Base-by-base conservation (phyloP, 23 red algal species). In the Chondrus crispus region DNA sequence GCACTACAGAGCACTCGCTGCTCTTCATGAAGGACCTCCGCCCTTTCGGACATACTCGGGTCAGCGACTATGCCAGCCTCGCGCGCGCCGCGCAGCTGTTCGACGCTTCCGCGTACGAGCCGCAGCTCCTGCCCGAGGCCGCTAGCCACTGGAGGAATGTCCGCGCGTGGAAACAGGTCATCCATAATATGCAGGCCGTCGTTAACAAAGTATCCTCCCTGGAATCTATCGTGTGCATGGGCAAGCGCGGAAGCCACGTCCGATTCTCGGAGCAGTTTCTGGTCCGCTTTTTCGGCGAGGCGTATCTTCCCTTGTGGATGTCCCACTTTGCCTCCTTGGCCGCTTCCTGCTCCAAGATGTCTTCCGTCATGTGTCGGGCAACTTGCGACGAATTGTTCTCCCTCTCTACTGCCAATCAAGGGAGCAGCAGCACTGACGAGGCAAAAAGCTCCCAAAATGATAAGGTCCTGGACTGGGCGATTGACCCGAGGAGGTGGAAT, bases 301-400 rank as follows among this genome's bases (percentile, higher is more conserved):
- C 77, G 9, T 82, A 70, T 45, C 64, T 83, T 18, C 77, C 76
- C 5, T 37, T 84, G n/a, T 92, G 89, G 89, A 48, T 83, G 12
- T 28, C 46, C 45, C 79, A 84, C 52, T 92, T 69, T 69, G 89
- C 89, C 18, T 69, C 87, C 46, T 90, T 69, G 35, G 68, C 87
- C 28, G 71, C 87, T 3, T 33, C 87, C n/a, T 90, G 87, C 40
- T 50, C 69, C n/a, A 43, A 42, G 32, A 64, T 90, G 71, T 75
- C 69, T 10, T 20, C 28, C 4, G 74, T 72, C 24, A 90, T 90
- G 87, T 79, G 72, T 22, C 44, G 80, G 46, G 87, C 87, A 30
- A 90, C 71, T 45, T 90, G 87, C 32, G 54, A 47, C 38, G 72
- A 90, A 35, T 51, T 90, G 69, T 64, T 64, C 29, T 39, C 39